Evolutionary conservation across 768 basidiomycete genomes (phyloP), one percentile per base, ranked within the genome.

Genomic region (Termitomyces sp.): DNA sequence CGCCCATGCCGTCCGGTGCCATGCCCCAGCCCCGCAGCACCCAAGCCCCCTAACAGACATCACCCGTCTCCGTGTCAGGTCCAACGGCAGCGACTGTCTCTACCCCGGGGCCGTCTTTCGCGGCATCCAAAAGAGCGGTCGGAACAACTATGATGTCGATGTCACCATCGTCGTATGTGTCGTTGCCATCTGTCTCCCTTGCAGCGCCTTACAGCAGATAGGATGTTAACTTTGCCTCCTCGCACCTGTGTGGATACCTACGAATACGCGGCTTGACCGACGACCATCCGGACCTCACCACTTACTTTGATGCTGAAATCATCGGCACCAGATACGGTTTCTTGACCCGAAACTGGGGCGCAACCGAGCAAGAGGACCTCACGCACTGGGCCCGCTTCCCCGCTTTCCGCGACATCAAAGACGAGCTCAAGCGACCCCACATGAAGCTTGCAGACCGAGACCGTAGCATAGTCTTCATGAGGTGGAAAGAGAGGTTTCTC

Each of bases 241-340:
- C 94, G 0, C 88, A 85, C 60, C 78, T 98, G 16, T 93, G 88
- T 64, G 96, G 96, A 22, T 96, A 95, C 70, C 86, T 98, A 41
- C 86, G 90, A 58, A 98, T 98, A 69, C 87, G 88, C 18, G 92
- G 93, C 29, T 75, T 98, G 51, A 98, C 95, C 41, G 86, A 95
- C 63, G 90, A 96, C 66, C 94, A 92, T 83, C 95, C 95, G 16
- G 91, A 95, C 70, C 81, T 98, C 42, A 97, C 94, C 5, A 98
- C 95, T 2, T 97, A 94, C 68, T 98, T 98, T 71, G 92, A 94
- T 66, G 95, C 94, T 49, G 93, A 98, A 71, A 93, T 98, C 61
- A 95, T 98, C 62, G 94, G 94, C 18, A 85, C 80, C 59, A 84
- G 90, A 22, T 86, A 94, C 69, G 96, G 95, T 10, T 98, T 98